Evolutionary conservation across 2,329 filamentous ascomycete species (phyloP).

Genomic region (Chaetothyriales sp.): DNA sequence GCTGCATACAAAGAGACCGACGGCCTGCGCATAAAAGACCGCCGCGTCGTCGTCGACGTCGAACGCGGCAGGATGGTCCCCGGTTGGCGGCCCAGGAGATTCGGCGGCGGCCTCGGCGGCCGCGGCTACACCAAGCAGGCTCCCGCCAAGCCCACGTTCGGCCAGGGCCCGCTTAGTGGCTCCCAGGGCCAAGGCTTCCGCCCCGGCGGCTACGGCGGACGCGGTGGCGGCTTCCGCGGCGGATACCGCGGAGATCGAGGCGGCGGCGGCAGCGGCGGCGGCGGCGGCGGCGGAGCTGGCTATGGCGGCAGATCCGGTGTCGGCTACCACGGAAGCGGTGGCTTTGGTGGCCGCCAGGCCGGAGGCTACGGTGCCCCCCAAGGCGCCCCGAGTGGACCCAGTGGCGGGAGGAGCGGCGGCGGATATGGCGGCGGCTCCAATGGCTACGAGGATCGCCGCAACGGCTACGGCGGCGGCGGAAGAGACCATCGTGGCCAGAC

Average conservation of each 20-base stretch:
- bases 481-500: constrained; percentile 43
- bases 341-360: constrained; percentile 28
- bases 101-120: constrained; percentile 83
- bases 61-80: constrained; percentile 89
- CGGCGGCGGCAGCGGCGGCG: constrained; percentile 26
- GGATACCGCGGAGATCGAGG: constrained; percentile 42
- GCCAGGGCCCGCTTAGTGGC: constrained; percentile 41
- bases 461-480: constrained; percentile 42
- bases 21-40: constrained; percentile 82
- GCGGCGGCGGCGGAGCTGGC: constrained; percentile 21
- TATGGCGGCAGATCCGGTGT: constrained; percentile 36
- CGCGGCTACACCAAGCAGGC: constrained; percentile 80
- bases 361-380: constrained; percentile 27
- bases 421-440: constrained; percentile 39
- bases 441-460: constrained; percentile 28
- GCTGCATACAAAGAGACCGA: constrained; percentile 83
- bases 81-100: constrained; percentile 81
- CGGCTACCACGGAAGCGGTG: constrained; percentile 46
- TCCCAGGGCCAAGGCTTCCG: constrained; percentile 43
- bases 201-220: constrained; percentile 38
- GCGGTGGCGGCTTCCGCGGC: constrained; percentile 39
- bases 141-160: constrained; percentile 56
- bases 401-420: constrained; percentile 37
- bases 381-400: constrained; percentile 31
- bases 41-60: constrained; percentile 85